Conservation (phyloP, 2,329 filamentous ascomycete species). For the Tricladium varicosporioides region DNA sequence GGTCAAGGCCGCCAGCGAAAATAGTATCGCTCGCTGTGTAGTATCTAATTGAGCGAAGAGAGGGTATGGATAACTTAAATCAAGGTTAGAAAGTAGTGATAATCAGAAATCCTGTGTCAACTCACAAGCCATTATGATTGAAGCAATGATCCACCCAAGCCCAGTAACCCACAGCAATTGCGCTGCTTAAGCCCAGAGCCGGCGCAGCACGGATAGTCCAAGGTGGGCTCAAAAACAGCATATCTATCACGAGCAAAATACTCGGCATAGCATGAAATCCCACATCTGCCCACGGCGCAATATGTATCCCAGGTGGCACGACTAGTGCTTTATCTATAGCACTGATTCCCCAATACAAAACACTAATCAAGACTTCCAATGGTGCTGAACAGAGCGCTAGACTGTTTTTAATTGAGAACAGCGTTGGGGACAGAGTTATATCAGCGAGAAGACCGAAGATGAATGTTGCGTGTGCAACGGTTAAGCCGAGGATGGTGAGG, state of each 20-base stretch:
- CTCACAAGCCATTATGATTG: constrained; percentile 62
- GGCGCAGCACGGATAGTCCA: constrained; percentile 64
- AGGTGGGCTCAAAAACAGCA: constrained; percentile 68
- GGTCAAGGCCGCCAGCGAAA: constrained; percentile 64
- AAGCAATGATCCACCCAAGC: constrained; percentile 75
- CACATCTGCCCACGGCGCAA: constrained; percentile 57
- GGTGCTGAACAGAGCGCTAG: constrained; percentile 65
- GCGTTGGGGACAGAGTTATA: constrained; percentile 51
- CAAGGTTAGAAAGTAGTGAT: background rate
- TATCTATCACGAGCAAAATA: constrained; percentile 61
- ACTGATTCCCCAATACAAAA: constrained; percentile 71
- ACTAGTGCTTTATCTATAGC: constrained; percentile 52
- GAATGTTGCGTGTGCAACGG: constrained; percentile 60
- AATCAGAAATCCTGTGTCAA: constrained; percentile 5
- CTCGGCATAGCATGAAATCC: constrained; percentile 67
- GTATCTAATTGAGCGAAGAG: constrained; percentile 70
- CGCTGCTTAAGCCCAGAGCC: constrained; percentile 55
- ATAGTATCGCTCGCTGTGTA: constrained; percentile 64
- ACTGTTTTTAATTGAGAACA: constrained; percentile 67
- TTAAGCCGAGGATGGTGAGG: constrained; percentile 71
- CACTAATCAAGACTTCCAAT: constrained; percentile 66
- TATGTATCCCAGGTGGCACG: constrained; percentile 52
- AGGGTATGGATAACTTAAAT: constrained; percentile 78
- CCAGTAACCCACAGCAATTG: constrained; percentile 68
- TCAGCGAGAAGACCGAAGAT: constrained; percentile 61